Evolutionary conservation across 371 early-diverging fungal species (phyloP).

Genomic region (Mucor plumbeus): DNA sequence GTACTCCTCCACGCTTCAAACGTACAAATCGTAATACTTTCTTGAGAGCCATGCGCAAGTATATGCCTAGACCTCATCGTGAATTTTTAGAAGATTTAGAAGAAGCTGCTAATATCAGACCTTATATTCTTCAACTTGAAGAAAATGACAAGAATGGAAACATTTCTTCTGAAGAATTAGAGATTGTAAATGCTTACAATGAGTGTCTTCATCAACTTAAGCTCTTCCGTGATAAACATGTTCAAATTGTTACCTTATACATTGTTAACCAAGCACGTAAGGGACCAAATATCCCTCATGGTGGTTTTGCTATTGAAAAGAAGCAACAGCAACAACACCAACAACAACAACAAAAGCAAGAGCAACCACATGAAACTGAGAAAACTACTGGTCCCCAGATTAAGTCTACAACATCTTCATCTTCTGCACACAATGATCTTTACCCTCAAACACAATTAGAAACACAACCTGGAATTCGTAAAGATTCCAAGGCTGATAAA

Average conservation of each 20-base stretch:
- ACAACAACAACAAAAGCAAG: conserved; percentile 23
- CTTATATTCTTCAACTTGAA: conserved; percentile 53
- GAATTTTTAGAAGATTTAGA: conserved; percentile 84
- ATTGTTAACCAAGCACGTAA: conserved; percentile 89
- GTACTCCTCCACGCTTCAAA: conserved; percentile 47
- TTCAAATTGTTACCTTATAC: conserved; percentile 91
- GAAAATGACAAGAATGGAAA: conserved; percentile 25
- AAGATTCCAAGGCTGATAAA: conserved; percentile 38
- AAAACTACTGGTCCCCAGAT: not conserved
- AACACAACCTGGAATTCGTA: conserved; percentile 41
- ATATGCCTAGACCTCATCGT: conserved; percentile 91
- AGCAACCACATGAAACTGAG: not conserved
- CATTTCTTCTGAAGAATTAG: conserved; percentile 24
- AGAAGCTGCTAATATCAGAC: conserved; percentile 63
- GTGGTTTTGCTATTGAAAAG: conserved; percentile 56
- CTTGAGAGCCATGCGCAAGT: conserved; percentile 89
- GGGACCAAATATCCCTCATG: conserved; percentile 70
- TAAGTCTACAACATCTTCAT: not conserved
- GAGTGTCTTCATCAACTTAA: conserved; percentile 80
- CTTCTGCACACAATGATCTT: conserved; percentile 45
- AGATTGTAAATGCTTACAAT: conserved; percentile 71
- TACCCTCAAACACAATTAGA: conserved; percentile 61
- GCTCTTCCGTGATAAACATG: conserved; percentile 89
- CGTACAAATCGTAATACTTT: conserved; percentile 63
- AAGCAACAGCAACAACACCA: conserved; percentile 30